phyloP scores from a whole-genome alignment of 768 basidiomycete species.

The Leccinum pellstonianum region DNA sequence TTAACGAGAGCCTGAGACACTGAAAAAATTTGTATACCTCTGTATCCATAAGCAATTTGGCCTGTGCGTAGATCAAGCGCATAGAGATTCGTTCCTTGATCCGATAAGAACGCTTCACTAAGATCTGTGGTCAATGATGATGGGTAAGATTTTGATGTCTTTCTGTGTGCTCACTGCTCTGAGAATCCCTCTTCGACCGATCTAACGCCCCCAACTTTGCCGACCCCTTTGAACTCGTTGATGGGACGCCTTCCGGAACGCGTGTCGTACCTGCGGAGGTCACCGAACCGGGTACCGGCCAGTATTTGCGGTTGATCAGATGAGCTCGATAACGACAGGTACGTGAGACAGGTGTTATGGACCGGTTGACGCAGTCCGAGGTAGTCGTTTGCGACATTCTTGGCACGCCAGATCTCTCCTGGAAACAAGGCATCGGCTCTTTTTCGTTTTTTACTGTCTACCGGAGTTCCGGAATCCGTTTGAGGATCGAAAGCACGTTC shows the following conservation, averaged over 20 bases:
- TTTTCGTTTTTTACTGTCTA: slow-evolving; percentile 47
- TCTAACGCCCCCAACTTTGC: slow-evolving; percentile 61
- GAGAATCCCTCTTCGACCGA: slow-evolving; percentile 54
- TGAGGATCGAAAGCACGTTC: slow-evolving; percentile 49
- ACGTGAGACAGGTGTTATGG: slow-evolving; percentile 67
- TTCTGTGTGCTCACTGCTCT: slow-evolving; percentile 55
- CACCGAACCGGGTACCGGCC: slow-evolving; percentile 72
- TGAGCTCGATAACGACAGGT: slow-evolving; percentile 42
- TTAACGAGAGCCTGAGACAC: background rate
- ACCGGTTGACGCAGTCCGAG: slow-evolving; percentile 78
- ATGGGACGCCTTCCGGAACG: slow-evolving; percentile 66
- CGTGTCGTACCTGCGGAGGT: slow-evolving; percentile 76
- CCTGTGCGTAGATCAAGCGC: slow-evolving; percentile 73
- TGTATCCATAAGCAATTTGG: slow-evolving; percentile 59
- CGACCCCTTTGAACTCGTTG: slow-evolving; percentile 61
- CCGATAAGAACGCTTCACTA: slow-evolving; percentile 71
- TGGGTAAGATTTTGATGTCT: background rate
- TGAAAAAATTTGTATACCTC: slow-evolving; percentile 42
- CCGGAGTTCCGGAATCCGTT: slow-evolving; percentile 17
- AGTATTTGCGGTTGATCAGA: slow-evolving; percentile 49
- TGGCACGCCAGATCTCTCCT: slow-evolving; percentile 82
- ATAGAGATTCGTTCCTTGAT: slow-evolving; percentile 61
- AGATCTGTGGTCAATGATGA: background rate
- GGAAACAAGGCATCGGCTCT: slow-evolving; percentile 60
- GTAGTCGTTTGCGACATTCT: slow-evolving; percentile 79